phyloP scores from a whole-genome alignment of 75 land plant genomes.

The Adiantum capillusveneris region DNA sequence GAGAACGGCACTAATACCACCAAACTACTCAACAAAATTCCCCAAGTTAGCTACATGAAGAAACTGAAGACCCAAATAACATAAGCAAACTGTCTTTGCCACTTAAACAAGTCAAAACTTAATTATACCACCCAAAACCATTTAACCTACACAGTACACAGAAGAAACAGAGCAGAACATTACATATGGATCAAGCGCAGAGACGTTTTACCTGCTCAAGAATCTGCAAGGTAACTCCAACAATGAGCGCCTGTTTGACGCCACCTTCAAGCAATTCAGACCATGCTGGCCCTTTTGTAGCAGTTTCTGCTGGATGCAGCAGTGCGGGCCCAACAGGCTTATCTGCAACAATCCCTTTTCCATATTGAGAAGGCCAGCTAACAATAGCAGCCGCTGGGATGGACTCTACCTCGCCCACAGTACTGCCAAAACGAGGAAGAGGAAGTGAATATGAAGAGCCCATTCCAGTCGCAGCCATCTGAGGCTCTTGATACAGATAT shows the following conservation, averaged over 20 bases:
- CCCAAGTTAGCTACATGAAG: too few species aligned
- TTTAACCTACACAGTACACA: too few species aligned
- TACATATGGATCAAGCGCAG: too few species aligned
- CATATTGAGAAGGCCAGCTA: conserved; percentile 6
- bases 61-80: too few species aligned
- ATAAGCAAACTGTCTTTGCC: too few species aligned
- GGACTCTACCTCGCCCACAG: conserved; percentile 5
- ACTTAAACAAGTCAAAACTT: too few species aligned
- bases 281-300: conserved; percentile 10
- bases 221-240: conserved; percentile 22
- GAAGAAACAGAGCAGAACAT: too few species aligned
- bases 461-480: not conserved
- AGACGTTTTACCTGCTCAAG: conserved; percentile 19
- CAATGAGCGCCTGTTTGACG: conserved; percentile 20
- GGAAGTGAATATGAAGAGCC: conserved; percentile 4
- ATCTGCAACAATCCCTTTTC: not conserved
- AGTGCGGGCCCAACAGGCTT: conserved; percentile 16
- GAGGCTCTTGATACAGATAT: conserved; percentile 19
- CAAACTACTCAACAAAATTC: conserved; percentile 26
- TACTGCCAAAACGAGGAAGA: conserved; percentile 1
- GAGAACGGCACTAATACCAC: conserved; percentile 43
- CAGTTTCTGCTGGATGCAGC: conserved; percentile 21
- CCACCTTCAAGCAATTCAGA: conserved; percentile 21
- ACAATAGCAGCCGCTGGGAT: conserved; percentile 26
- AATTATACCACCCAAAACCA: too few species aligned